A percentile compares a stretch with the other conserved stretches of the same genome.
These are phyloP conservation scores for Senecio squalidus DNA, from an alignment of 140 eudicot genomes.

Conservation along the genomic window DNA sequence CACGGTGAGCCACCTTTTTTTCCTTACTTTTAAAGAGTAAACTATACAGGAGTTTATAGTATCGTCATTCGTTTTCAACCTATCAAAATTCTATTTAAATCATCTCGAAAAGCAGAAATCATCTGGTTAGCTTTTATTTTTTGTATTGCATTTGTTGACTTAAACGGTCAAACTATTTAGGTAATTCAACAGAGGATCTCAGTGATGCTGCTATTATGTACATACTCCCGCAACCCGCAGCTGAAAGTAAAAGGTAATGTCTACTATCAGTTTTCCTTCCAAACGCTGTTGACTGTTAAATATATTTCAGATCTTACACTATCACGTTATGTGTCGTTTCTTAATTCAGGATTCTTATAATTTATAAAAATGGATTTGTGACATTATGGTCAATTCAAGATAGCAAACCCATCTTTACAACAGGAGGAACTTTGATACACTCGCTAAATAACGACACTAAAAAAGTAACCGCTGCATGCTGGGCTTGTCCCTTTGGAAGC, in stretches of 20 bases:
- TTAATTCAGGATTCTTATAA: constrained; percentile 70
- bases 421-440: constrained; percentile 47
- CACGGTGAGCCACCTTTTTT: constrained; percentile 48
- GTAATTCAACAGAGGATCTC: constrained; percentile 44
- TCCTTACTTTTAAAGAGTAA: too few relatives aligned
- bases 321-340: background rate
- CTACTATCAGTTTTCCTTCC: constrained; percentile 5
- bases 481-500: constrained; percentile 91
- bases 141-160: too few relatives aligned
- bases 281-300: background rate
- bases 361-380: constrained; percentile 63
- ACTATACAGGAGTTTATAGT: background rate
- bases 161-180: constrained; percentile 26
- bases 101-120: background rate
- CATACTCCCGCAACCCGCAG: constrained; percentile 81
- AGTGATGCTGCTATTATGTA: constrained; percentile 50
- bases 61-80: background rate
- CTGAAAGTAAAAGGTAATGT: constrained; percentile 81
- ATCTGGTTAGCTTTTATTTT: too few relatives aligned
- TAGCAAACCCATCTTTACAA: constrained; percentile 66
- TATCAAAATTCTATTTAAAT: background rate
- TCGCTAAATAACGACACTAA: constrained; percentile 55
- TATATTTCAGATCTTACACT: constrained; percentile 12
- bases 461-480: constrained; percentile 90
- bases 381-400: constrained; percentile 76